A percentile compares a stretch with the other conserved stretches of the same genome.
Evolutionary conservation across 495 filamentous ascomycete genomes (phyloP).

Genomic region (Aeminium ludgeri): DNA sequence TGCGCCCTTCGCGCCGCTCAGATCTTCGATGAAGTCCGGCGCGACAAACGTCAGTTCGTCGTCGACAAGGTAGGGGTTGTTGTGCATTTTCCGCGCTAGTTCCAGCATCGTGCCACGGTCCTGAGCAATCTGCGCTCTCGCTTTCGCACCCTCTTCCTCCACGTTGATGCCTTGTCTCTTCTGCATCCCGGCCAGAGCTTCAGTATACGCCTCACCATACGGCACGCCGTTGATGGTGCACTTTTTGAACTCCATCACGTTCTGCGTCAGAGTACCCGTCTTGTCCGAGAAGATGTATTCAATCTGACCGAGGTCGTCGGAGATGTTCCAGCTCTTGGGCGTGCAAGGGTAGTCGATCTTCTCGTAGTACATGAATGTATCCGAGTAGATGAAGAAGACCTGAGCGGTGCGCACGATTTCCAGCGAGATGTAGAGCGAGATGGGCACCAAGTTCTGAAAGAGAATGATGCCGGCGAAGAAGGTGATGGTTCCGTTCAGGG

Average conservation of each 20-base stretch:
- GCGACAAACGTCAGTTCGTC: constrained; percentile 85
- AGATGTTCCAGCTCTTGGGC: constrained; percentile 98
- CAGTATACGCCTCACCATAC: constrained; percentile 95
- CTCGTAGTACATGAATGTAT: constrained; percentile 91
- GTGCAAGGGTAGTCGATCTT: constrained; percentile 84
- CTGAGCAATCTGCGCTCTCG: constrained; percentile 60
- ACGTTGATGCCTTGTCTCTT: constrained; percentile 74
- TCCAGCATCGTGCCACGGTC: constrained; percentile 57
- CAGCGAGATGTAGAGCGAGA: constrained; percentile 92
- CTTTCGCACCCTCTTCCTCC: constrained; percentile 57
- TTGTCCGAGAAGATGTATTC: constrained; percentile 99
- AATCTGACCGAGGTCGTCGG: constrained; percentile 94
- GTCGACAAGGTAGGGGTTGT: constrained; percentile 82
- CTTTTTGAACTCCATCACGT: constrained; percentile 99
- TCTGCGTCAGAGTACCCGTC: constrained; percentile 94
- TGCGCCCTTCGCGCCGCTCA: constrained; percentile 57
- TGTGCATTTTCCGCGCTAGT: constrained; percentile 55
- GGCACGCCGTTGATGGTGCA: constrained; percentile 82
- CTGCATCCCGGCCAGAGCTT: constrained; percentile 90
- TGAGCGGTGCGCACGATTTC: constrained; percentile 90
- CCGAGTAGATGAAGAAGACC: constrained; percentile 95
- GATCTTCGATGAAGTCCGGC: constrained; percentile 68
- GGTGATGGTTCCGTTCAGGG: constrained; percentile 78
- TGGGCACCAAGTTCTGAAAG: constrained; percentile 97
- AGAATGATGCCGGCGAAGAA: constrained; percentile 90